Evolutionary conservation across 2,329 filamentous ascomycete species (phyloP).

Genomic region (Botrytis cinerea): DNA sequence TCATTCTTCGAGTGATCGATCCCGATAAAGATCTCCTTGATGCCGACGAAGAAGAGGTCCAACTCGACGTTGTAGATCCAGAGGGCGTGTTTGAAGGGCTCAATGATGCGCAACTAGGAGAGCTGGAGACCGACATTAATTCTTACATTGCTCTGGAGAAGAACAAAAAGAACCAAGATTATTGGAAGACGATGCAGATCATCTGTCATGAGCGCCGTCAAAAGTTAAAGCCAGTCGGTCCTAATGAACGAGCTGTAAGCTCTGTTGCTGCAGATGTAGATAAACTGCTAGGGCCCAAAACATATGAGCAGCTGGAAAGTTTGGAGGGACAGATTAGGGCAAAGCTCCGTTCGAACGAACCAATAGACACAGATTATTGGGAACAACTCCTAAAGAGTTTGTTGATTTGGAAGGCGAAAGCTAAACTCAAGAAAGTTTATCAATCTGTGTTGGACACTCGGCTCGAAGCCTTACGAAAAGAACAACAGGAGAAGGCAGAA

Average conservation of each 20-base stretch:
- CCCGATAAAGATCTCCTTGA: conserved; percentile 82
- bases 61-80: conserved; percentile 77
- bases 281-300: conserved; percentile 80
- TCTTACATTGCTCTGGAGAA: conserved; percentile 81
- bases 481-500: conserved; percentile 68
- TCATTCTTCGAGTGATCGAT: conserved; percentile 87
- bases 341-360: conserved; percentile 83
- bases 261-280: conserved; percentile 89
- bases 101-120: conserved; percentile 64
- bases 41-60: conserved; percentile 69
- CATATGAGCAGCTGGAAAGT: conserved; percentile 79
- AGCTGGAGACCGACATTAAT: conserved; percentile 78
- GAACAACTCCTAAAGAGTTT: conserved; percentile 85
- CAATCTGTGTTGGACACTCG: conserved; percentile 73
- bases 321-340: conserved; percentile 83
- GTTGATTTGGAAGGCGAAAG: conserved; percentile 87
- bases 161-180: conserved; percentile 75
- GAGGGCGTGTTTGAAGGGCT: conserved; percentile 78
- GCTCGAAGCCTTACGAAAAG: conserved; percentile 63
- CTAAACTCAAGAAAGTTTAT: conserved; percentile 76
- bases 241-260: conserved; percentile 71
- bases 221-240: conserved; percentile 59
- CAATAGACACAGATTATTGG: conserved; percentile 96
- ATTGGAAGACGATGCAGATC: conserved; percentile 88
- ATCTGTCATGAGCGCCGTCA: conserved; percentile 77